Conservation (phyloP, 768 basidiomycete species). For the Grammothele lineata region DNA sequence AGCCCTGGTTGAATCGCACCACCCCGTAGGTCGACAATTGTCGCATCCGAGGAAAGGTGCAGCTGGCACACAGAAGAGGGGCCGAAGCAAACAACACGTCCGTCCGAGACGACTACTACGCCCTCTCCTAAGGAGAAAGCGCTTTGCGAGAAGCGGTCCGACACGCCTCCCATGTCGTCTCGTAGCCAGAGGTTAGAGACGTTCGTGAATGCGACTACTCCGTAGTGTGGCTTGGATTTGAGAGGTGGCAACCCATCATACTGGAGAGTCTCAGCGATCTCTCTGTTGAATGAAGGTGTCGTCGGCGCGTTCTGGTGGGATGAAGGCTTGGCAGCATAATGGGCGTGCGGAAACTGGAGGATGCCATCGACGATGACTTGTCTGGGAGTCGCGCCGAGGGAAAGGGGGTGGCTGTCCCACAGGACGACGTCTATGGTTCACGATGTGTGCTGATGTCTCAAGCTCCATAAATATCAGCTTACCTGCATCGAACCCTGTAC, state of each 20-base stretch:
- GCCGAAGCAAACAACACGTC: conserved; percentile 49
- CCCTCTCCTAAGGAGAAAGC: conserved; percentile 8
- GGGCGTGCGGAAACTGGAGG: conserved; percentile 45
- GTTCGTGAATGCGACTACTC: conserved; percentile 47
- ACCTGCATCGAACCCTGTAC: conserved; percentile 64
- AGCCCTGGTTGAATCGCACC: conserved; percentile 62
- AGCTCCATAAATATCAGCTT: conserved; percentile 1
- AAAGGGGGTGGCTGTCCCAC: conserved; percentile 77
- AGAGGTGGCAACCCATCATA: conserved; percentile 73
- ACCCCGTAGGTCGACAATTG: conserved; percentile 53
- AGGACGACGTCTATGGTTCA: conserved; percentile 38
- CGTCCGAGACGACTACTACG: conserved; percentile 47
- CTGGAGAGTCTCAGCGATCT: conserved; percentile 51
- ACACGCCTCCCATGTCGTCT: conserved; percentile 10
- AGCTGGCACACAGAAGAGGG: conserved; percentile 12
- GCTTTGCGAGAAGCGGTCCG: conserved; percentile 4
- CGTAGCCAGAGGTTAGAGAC: conserved; percentile 38
- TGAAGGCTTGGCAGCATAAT: conserved; percentile 38
- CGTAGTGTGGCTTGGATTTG: conserved; percentile 30
- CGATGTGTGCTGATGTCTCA: neutral
- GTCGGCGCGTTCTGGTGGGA: conserved; percentile 47
- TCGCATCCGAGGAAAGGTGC: conserved; percentile 5
- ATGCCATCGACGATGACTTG: conserved; percentile 88
- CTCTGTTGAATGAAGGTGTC: conserved; percentile 56
- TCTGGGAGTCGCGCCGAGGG: conserved; percentile 72